Base-by-base conservation (phyloP, 1,284 basidiomycete species). In the Exobasidium cylindrosporum region DNA sequence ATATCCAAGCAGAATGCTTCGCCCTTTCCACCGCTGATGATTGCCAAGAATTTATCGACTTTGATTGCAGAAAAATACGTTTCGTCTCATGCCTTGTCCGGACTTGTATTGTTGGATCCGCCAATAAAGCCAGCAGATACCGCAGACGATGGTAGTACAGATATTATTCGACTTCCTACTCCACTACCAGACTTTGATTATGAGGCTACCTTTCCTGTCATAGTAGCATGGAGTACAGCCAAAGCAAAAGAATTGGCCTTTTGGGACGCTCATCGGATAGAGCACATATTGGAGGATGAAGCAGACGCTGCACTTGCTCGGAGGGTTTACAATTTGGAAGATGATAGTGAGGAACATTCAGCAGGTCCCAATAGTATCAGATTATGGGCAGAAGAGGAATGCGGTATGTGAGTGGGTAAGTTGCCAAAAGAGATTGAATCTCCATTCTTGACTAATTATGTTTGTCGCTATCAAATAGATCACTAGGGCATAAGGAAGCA, bases 231-330 rank as follows among this genome's bases (percentile, higher is more conserved):
- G 74, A 70, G 68, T 31, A 49, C 54, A 70, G 46, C 65, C 6
- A 40, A 58, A 26, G 47, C 53, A 11, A 64, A 72, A 35, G 28
- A 32, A 3, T 30, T 55, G 21, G 67, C 74, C 4, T 77, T 69
- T 69, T 76, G 67, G 43, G 72, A 75, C n/a, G 66, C 67, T 28
- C 74, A 77, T 40, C 62, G 74, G 13, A 76, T 77, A 50, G 76
- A 77, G 57, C 62, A 71, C 54, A 47, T 66, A 60, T 63, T 68
- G 6, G 75, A 74, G 57, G 74, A 76, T 6, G 68, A 72, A 32
- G 71, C 69, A 4, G 74, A 68, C 43, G 68, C 67, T 55, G 69
- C 69, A 50, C 58, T 77, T 32, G 73, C 74, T n/a, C 56, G 74
- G 4, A 70, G 69, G 52, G 68, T 68, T 1, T 75, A 60, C 14